phyloP scores from a whole-genome alignment of 179 eudicot species.

The Actinidia chinensis region DNA sequence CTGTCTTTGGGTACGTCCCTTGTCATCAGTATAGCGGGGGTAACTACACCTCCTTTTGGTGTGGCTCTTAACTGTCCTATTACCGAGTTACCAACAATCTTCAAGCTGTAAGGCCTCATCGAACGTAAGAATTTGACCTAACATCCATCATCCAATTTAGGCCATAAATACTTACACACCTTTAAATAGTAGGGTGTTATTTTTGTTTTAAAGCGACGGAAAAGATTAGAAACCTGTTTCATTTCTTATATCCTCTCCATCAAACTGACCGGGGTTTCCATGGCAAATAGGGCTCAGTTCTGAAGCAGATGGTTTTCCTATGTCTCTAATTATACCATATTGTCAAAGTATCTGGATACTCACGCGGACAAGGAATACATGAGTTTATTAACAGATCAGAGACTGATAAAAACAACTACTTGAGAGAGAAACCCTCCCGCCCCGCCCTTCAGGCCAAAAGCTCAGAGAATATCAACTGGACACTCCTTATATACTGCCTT shows the following conservation, averaged over 20 bases:
- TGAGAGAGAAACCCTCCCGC: slow-evolving; percentile 63
- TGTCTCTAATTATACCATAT: slow-evolving; percentile 94
- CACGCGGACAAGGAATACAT: slow-evolving; percentile 13
- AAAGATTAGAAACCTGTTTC: slow-evolving; percentile 66
- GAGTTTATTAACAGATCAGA: slow-evolving; percentile 8
- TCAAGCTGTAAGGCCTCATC: slow-evolving; percentile 83
- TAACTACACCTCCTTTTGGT: slow-evolving; percentile 74
- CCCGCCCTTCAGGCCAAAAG: slow-evolving; percentile 98
- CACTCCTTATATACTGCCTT: slow-evolving; percentile 90
- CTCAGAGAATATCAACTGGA: slow-evolving; percentile 93
- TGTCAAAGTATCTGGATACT: slow-evolving; percentile 71
- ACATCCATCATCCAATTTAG: slow-evolving; percentile 18
- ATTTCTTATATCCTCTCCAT: slow-evolving; percentile 95
- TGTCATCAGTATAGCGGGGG: slow-evolving; percentile 84
- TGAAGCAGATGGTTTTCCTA: slow-evolving; percentile 98
- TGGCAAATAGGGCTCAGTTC: slow-evolving; percentile 93
- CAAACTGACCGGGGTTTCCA: slow-evolving; percentile 99
- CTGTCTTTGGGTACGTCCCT: slow-evolving; percentile 84
- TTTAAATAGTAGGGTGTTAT: neutral
- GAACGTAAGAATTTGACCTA: slow-evolving; percentile 96
- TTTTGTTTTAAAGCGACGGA: neutral
- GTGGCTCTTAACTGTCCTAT: slow-evolving; percentile 86
- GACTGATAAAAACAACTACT: neutral
- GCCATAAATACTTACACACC: neutral
- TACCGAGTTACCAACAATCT: slow-evolving; percentile 64